Evolutionary conservation across 2,329 filamentous ascomycete genomes (phyloP).

Genomic region (Sporothrix phasma): DNA sequence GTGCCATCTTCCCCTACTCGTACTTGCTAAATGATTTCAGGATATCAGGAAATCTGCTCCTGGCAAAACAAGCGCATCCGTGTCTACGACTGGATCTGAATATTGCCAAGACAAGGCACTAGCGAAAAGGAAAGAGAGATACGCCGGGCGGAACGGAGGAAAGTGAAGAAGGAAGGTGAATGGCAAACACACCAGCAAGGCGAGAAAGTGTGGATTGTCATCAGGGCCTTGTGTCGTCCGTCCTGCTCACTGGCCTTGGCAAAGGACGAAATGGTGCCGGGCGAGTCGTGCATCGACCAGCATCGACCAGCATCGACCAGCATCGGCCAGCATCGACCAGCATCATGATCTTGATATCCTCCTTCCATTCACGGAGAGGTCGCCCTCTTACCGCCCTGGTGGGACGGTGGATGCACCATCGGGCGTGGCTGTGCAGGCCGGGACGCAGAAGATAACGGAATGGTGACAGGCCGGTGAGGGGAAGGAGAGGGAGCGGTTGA

Average conservation of each 20-base stretch:
- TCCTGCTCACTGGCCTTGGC: too few relatives aligned
- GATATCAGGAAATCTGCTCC: neutral
- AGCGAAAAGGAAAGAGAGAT: neutral
- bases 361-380: slow-evolving; percentile 5
- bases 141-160: too few relatives aligned
- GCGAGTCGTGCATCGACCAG: too few relatives aligned
- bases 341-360: neutral
- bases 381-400: neutral
- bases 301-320: too few relatives aligned
- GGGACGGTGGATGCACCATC: neutral
- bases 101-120: neutral
- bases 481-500: neutral
- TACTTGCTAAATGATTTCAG: too few relatives aligned
- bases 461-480: neutral
- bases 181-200: neutral
- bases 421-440: slow-evolving; percentile 4
- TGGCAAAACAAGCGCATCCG: neutral
- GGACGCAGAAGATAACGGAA: neutral
- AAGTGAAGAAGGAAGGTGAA: neutral
- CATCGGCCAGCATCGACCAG: too few relatives aligned
- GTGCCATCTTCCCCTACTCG: too few relatives aligned
- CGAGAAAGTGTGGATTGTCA: too few relatives aligned
- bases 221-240: too few relatives aligned
- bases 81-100: neutral
- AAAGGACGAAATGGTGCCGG: neutral